Evolutionary conservation across 805 yeast species (phyloP).

Genomic region (Candida sithepensis): DNA sequence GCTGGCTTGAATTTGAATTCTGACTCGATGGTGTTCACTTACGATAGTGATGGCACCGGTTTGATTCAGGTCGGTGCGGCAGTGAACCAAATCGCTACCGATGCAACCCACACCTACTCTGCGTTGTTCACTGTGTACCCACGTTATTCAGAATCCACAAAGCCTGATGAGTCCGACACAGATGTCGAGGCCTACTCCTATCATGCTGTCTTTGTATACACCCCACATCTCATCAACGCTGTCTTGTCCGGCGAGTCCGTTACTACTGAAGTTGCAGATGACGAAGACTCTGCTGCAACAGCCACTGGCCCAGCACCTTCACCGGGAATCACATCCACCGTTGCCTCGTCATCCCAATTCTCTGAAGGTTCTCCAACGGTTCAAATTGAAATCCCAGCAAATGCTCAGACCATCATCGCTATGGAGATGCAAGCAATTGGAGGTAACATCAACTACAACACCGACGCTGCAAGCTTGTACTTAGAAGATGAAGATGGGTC

Average conservation of each 20-base stretch:
- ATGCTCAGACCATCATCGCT: not conserved
- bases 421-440: not conserved
- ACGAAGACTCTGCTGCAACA: not conserved
- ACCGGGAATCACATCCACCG: not conserved
- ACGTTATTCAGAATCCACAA: not conserved
- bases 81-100: not conserved
- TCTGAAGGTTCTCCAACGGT: not conserved
- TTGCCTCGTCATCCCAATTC: not conserved
- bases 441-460: not conserved
- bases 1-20: not conserved
- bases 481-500: not conserved
- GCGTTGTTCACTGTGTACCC: conserved; percentile 2
- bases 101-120: not conserved
- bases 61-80: conserved; percentile 1
- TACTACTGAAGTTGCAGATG: not conserved
- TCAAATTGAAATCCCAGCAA: conserved; percentile 1
- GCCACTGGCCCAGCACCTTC: not conserved
- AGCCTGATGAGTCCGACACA: not conserved
- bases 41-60: not conserved
- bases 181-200: conserved; percentile 1
- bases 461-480: not conserved
- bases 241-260: not conserved
- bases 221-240: not conserved
- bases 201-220: conserved; percentile 1
- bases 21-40: not conserved